Evolutionary conservation across 148 eudicot genomes (phyloP).

Genomic region (Drosera capensis): DNA sequence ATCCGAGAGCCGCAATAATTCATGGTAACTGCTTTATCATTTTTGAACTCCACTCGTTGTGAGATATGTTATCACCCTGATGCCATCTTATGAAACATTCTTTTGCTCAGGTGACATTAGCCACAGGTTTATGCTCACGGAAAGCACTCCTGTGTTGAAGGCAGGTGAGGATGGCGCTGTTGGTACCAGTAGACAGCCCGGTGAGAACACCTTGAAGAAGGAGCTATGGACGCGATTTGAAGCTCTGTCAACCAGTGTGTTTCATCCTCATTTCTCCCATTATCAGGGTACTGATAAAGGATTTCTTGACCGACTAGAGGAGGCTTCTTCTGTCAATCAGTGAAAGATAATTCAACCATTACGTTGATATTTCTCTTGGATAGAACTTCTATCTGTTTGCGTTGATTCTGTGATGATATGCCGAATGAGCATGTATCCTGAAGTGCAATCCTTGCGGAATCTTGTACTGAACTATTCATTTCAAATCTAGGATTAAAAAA

Average conservation of each 20-base stretch:
- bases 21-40: neutral
- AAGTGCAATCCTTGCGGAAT: too few relatives aligned
- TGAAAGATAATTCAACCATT: too few relatives aligned
- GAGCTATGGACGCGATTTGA: slow-evolving; percentile 89
- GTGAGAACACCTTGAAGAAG: slow-evolving; percentile 85
- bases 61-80: slow-evolving; percentile 1
- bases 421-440: too few relatives aligned
- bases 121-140: slow-evolving; percentile 12
- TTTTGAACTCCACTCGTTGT: too few relatives aligned
- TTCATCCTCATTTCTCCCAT: slow-evolving; percentile 14
- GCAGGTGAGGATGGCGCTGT: slow-evolving; percentile 37
- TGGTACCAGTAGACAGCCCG: slow-evolving; percentile 42
- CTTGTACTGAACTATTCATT: too few relatives aligned
- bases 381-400: too few relatives aligned
- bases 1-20: slow-evolving; percentile 1
- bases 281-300: slow-evolving; percentile 27
- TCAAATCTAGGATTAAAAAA: too few relatives aligned
- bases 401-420: too few relatives aligned
- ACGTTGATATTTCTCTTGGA: too few relatives aligned
- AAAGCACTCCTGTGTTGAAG: slow-evolving; percentile 66
- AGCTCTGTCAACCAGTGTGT: slow-evolving; percentile 41
- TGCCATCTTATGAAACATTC: slow-evolving; percentile 1
- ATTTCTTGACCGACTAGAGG: slow-evolving; percentile 73
- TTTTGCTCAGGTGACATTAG: slow-evolving; percentile 14
- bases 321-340: slow-evolving; percentile 51